Percentiles rank a stretch among this genome's conserved stretches.
phyloP scores from a whole-genome alignment of 2,329 filamentous ascomycete genomes.

The Calycina herbarum region DNA sequence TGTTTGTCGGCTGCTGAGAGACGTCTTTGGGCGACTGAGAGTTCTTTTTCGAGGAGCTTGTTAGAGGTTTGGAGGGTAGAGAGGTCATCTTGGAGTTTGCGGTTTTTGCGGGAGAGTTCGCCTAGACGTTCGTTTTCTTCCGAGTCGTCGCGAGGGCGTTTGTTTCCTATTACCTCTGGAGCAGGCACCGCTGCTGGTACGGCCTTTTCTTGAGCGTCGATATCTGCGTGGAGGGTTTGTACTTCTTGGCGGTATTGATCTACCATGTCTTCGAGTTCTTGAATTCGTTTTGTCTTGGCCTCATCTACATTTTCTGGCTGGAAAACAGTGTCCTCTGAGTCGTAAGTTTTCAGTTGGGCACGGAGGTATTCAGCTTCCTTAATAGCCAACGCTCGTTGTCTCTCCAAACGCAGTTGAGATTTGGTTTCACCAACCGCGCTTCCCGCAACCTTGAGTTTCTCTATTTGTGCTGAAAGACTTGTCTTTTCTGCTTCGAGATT shows the following conservation, averaged over 20 bases:
- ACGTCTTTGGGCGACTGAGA: slow-evolving; percentile 71
- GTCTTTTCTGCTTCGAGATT: slow-evolving; percentile 69
- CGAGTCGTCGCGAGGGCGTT: slow-evolving; percentile 61
- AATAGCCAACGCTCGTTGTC: slow-evolving; percentile 79
- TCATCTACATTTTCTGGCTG: slow-evolving; percentile 78
- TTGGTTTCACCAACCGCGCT: slow-evolving; percentile 56
- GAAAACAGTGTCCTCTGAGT: slow-evolving; percentile 85
- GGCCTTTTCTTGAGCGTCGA: slow-evolving; percentile 62
- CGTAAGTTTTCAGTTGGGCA: slow-evolving; percentile 85
- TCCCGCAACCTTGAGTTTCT: slow-evolving; percentile 60
- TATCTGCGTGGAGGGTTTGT: slow-evolving; percentile 69
- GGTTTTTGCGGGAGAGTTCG: slow-evolving; percentile 82
- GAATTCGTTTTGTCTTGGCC: slow-evolving; percentile 70
- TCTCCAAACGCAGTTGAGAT: slow-evolving; percentile 72
- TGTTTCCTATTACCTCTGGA: slow-evolving; percentile 51
- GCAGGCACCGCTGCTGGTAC: slow-evolving; percentile 38
- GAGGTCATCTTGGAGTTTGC: slow-evolving; percentile 78
- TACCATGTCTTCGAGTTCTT: slow-evolving; percentile 80
- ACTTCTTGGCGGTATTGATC: slow-evolving; percentile 85
- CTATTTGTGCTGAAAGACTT: slow-evolving; percentile 65
- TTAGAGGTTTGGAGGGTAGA: slow-evolving; percentile 67
- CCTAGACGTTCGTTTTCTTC: slow-evolving; percentile 70
- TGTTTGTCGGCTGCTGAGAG: slow-evolving; percentile 65
- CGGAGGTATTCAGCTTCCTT: slow-evolving; percentile 95
- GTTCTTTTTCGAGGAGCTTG: slow-evolving; percentile 71